A percentile compares a stretch with the other conserved stretches of the same genome.
These are phyloP conservation scores for Macrotyloma uniflorum DNA, from an alignment of 306 rosid species.

Conservation along the genomic window DNA sequence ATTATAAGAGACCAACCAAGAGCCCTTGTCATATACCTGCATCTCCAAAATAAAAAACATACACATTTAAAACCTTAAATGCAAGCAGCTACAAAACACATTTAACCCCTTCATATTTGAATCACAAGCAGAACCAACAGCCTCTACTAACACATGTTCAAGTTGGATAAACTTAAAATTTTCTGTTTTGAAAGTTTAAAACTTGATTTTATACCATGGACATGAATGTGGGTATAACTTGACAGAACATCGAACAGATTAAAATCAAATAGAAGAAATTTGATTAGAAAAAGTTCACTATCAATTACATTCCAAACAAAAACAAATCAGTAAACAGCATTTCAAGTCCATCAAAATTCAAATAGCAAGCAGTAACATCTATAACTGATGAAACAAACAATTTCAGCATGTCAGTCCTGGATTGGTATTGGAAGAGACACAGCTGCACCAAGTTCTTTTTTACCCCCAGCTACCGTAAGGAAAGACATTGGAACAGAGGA, in stretches of 20 bases:
- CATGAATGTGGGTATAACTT: neutral
- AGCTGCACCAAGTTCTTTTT: neutral
- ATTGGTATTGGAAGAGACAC: neutral
- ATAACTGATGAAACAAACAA: slow-evolving; percentile 1
- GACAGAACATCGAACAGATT: slow-evolving; percentile 19
- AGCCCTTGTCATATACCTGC: slow-evolving; percentile 85
- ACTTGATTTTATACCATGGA: neutral
- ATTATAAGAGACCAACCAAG: slow-evolving; percentile 71
- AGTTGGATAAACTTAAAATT: slow-evolving; percentile 19
- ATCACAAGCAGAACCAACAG: neutral
- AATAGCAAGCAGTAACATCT: neutral
- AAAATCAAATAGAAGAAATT: slow-evolving; percentile 15
- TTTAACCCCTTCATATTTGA: neutral
- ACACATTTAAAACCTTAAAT: neutral
- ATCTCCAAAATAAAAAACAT: slow-evolving; percentile 40
- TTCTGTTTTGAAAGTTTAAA: slow-evolving; percentile 15
- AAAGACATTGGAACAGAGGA: slow-evolving; percentile 8
- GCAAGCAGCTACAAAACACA: slow-evolving; percentile 18
- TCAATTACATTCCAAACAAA: slow-evolving; percentile 8
- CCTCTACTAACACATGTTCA: slow-evolving; percentile 17
- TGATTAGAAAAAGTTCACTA: slow-evolving; percentile 13
- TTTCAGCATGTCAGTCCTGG: neutral
- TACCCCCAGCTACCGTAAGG: neutral
- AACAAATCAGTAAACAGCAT: neutral
- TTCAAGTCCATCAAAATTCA: slow-evolving; percentile 12